These are phyloP conservation scores for Trichosporon sp. DNA, from an alignment of 1,284 basidiomycete genomes.

Conservation along the genomic window DNA sequence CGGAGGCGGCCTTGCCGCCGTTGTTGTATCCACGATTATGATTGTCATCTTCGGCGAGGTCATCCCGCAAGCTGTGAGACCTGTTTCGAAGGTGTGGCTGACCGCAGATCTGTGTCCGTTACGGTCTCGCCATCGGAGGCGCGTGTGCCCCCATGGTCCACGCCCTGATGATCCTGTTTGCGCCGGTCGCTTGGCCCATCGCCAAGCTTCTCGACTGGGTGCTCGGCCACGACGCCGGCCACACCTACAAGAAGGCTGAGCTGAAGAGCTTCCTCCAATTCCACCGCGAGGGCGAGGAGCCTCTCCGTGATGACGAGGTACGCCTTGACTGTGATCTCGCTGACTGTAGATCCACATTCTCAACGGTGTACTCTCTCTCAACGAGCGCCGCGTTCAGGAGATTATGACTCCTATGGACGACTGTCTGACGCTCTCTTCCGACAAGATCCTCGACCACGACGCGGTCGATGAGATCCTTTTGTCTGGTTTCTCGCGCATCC, in stretches of 20 bases:
- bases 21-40: slow-evolving; percentile 78
- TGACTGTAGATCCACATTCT: slow-evolving; percentile 71
- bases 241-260: slow-evolving; percentile 83
- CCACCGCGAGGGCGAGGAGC: slow-evolving; percentile 81
- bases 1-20: slow-evolving; percentile 78
- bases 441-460: slow-evolving; percentile 77
- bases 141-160: slow-evolving; percentile 80
- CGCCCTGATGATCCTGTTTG: slow-evolving; percentile 69
- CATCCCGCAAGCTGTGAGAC: slow-evolving; percentile 68
- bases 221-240: slow-evolving; percentile 69
- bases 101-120: slow-evolving; percentile 79
- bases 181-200: slow-evolving; percentile 83
- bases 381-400: slow-evolving; percentile 75
- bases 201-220: slow-evolving; percentile 80
- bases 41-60: slow-evolving; percentile 76
- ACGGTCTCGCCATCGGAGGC: slow-evolving; percentile 88
- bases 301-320: slow-evolving; percentile 75
- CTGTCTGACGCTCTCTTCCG: slow-evolving; percentile 60
- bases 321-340: slow-evolving; percentile 14
- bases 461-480: slow-evolving; percentile 72
- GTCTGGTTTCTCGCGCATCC: slow-evolving; percentile 92
- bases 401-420: slow-evolving; percentile 84
- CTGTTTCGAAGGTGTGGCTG: not conserved
- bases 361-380: slow-evolving; percentile 83
- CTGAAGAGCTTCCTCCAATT: slow-evolving; percentile 89